A percentile compares a stretch with the other conserved stretches of the same genome.
phyloP scores from a whole-genome alignment of 2,329 filamentous ascomycete genomes.

The Curvularia hawaiiensis region DNA sequence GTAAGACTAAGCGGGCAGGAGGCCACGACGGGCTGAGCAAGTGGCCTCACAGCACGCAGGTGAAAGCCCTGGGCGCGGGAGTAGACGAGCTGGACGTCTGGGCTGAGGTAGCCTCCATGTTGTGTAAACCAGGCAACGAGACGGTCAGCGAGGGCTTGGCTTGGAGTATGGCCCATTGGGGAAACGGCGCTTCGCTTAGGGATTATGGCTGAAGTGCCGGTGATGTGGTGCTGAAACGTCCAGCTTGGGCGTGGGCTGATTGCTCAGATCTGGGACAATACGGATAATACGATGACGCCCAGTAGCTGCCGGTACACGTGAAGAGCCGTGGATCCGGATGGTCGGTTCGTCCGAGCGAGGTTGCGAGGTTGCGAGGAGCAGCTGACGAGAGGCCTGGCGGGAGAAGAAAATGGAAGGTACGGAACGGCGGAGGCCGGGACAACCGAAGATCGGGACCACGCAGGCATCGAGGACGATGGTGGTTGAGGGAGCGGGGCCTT shows the following conservation, averaged over 20 bases:
- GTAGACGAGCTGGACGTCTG: constrained; percentile 37
- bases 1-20: constrained; percentile 42
- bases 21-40: constrained; percentile 31
- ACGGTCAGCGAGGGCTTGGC: constrained; percentile 17
- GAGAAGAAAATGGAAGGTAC: constrained; percentile 6
- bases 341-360: constrained; percentile 16
- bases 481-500: constrained; percentile 18
- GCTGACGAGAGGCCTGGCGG: constrained; percentile 21
- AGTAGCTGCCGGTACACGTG: too few relatives aligned
- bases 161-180: constrained; percentile 7
- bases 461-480: constrained; percentile 15
- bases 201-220: not conserved
- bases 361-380: constrained; percentile 11
- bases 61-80: constrained; percentile 38
- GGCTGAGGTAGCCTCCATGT: constrained; percentile 40
- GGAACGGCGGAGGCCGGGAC: constrained; percentile 9
- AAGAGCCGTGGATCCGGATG: constrained; percentile 7
- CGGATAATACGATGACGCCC: not conserved
- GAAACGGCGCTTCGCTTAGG: not conserved
- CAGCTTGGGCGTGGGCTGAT: not conserved
- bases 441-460: constrained; percentile 14
- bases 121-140: constrained; percentile 40
- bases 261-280: not conserved
- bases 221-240: not conserved
- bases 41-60: constrained; percentile 32